Base-by-base conservation (phyloP, 1,284 basidiomycete species). In the Omphalotus olearius region DNA sequence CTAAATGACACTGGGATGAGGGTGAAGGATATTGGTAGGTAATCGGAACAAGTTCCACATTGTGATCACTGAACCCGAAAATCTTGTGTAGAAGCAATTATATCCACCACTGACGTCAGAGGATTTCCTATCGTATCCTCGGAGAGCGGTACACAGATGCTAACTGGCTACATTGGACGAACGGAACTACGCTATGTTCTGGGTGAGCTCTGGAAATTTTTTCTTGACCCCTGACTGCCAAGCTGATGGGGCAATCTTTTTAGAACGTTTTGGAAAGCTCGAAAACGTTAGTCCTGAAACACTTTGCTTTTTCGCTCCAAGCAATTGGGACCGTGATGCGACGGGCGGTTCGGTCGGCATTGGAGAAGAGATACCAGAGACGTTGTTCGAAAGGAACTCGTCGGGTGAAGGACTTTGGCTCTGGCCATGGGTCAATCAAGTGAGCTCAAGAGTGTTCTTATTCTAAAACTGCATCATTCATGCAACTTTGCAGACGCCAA, bases 361-460 rank as follows among this genome's bases (percentile, higher is more conserved):
- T 13, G 76, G 78, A 7, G 87, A 88, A 51, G 85, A 85, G n/a
- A 71, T 80, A 41, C 73, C 80, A 1, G 73, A 76, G 53, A 75
- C 82, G 52, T 72, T 89, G 37, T 75, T 88, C 44, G 79, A 81
- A 56, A 76, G 74, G 11, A 77, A 78, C 4, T 73, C 78, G 1
- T 74, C 75, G 1, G 73, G 76, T 9, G 75, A 82, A 55, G 73
- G 76, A 14, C 72, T 97, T 18, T 87, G 88, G 62, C 80, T 97
- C 47, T 91, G 88, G 73, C 88, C 91, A 10, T 97, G 91, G 84
- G 91, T 96, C 0, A 95, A 97, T 66, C 87, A 92, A 76, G 93
- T 92, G 65, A 40, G 63, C 52, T 13, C 35, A 58, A 60, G 25
- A 60, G 25, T 37, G 6, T 41, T 20, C 45, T 20, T 2, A 25